Conservation (phyloP, 164 flowering plant genomes). For the Vitis amurensis region DNA sequence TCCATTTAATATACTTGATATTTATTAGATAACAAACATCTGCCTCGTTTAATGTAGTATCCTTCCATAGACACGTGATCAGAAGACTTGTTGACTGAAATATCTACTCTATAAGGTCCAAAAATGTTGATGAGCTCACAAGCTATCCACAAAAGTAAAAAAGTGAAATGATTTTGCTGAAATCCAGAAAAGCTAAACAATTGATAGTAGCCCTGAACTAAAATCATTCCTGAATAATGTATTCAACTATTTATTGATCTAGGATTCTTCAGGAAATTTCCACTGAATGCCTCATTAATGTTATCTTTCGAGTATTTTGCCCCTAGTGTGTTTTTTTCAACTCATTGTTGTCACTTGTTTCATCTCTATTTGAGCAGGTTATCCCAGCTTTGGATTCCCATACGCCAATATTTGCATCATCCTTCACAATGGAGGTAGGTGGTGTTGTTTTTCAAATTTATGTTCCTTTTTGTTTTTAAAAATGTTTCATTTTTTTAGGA, state of each 20-base stretch:
- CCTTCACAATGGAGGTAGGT: slow-evolving; percentile 97
- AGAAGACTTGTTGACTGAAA: too few relatives aligned
- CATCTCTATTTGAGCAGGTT: slow-evolving; percentile 50
- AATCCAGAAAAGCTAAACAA: too few relatives aligned
- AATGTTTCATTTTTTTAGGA: not conserved
- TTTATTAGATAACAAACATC: too few relatives aligned
- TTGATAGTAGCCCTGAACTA: not conserved
- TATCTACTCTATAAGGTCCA: too few relatives aligned
- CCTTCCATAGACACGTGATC: too few relatives aligned
- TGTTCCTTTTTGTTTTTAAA: not conserved
- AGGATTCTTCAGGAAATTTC: not conserved
- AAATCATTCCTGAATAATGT: not conserved
- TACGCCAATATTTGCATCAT: slow-evolving; percentile 96
- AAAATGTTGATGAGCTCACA: too few relatives aligned
- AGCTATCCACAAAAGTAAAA: too few relatives aligned
- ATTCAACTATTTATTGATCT: not conserved
- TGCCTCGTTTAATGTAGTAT: too few relatives aligned
- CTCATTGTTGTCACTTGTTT: slow-evolving; percentile 6
- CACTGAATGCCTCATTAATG: not conserved
- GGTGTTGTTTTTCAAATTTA: not conserved
- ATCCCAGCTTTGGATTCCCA: slow-evolving; percentile 87
- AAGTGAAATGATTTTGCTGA: too few relatives aligned
- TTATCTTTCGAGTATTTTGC: not conserved
- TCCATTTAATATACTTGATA: not conserved
- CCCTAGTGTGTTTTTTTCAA: not conserved